Base-by-base conservation (phyloP, 2,329 filamentous ascomycete genomes). In the Cercospora sp. region DNA sequence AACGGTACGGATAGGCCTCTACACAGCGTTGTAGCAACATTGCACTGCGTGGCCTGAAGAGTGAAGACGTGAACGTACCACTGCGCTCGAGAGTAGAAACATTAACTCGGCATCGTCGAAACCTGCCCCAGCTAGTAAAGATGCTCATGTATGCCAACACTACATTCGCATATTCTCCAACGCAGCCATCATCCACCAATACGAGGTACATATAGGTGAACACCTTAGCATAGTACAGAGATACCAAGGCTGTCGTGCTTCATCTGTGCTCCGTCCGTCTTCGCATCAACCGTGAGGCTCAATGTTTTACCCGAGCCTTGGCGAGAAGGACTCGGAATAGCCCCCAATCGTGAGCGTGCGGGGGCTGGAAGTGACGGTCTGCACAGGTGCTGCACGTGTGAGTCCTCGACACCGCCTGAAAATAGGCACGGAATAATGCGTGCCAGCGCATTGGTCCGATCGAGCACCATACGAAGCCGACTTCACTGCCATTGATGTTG, bases 221-320 rank as follows among this genome's bases (percentile, higher is more conserved):
- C 48, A 55, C 12, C 48, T 55, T 28, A 30, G 48, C 48, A 55
- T 55, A 55, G 48, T 23, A 3, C 23, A 26, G 48, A 23, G 13
- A 55, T 55, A 55, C 16, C 48, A 16, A 55, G 16, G 10, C 12
- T 55, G 48, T 55, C 23, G 23, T 55, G 9, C 18, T 26, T 53
- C 48, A 23, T 53, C 20, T 53, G 48, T 23, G 23, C 48, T 26
- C 23, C 12, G 23, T 30, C 12, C 23, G 23, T n/a, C 12, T 28
- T n/a, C 48, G 48, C 26, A 28, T 59, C 28, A 59, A 18, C 31
- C 36, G 60, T 62, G 60, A 62, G 60, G 33, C 60, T 62, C 60
- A 45, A 42, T 45, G 59, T 48, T 62, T 39, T 20, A 51, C 60
- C 36, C 20, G 23, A 16, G 42, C 60, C 33, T 48, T 45, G 60